Evolutionary conservation across 495 filamentous ascomycete genomes (phyloP).

Genomic region (Niebla homalea): DNA sequence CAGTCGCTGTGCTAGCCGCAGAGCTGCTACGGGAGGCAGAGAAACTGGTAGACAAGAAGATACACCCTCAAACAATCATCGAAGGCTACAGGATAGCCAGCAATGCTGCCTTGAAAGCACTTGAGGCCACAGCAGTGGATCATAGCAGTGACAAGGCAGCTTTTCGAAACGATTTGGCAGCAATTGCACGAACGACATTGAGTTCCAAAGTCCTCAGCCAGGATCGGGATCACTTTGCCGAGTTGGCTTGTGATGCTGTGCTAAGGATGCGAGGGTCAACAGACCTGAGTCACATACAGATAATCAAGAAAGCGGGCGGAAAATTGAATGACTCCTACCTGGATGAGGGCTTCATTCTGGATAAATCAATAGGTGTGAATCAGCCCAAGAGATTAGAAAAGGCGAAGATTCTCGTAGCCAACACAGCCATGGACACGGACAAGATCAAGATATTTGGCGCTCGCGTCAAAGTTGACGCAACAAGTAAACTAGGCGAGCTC

Average conservation of each 20-base stretch:
- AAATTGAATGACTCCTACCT: conserved; percentile 95
- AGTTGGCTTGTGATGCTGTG: conserved; percentile 85
- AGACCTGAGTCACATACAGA: conserved; percentile 94
- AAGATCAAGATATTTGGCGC: conserved; percentile 99
- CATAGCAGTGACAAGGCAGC: conserved; percentile 67
- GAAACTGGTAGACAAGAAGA: conserved; percentile 91
- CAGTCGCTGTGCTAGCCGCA: conserved; percentile 83
- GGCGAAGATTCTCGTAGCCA: conserved; percentile 92
- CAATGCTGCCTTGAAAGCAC: conserved; percentile 67
- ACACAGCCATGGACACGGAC: conserved; percentile 98
- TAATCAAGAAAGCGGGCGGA: conserved; percentile 98
- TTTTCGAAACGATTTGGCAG: conserved; percentile 79
- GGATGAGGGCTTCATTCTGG: conserved; percentile 94
- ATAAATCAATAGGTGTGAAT: conserved; percentile 98
- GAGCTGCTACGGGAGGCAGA: conserved; percentile 94
- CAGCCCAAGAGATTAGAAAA: conserved; percentile 96
- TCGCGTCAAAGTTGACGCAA: conserved; percentile 85
- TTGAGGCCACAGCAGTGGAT: conserved; percentile 75
- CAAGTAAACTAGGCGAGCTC: conserved; percentile 87
- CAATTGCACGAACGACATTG: conserved; percentile 90
- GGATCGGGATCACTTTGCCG: conserved; percentile 83
- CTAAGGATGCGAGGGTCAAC: conserved; percentile 80
- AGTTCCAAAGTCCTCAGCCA: conserved; percentile 96
- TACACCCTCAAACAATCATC: conserved; percentile 98
- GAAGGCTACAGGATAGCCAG: conserved; percentile 97